Percentiles rank a stretch among this genome's conserved stretches.
Conservation (phyloP, 2,329 filamentous ascomycete species). For the Diatrype stigma region DNA sequence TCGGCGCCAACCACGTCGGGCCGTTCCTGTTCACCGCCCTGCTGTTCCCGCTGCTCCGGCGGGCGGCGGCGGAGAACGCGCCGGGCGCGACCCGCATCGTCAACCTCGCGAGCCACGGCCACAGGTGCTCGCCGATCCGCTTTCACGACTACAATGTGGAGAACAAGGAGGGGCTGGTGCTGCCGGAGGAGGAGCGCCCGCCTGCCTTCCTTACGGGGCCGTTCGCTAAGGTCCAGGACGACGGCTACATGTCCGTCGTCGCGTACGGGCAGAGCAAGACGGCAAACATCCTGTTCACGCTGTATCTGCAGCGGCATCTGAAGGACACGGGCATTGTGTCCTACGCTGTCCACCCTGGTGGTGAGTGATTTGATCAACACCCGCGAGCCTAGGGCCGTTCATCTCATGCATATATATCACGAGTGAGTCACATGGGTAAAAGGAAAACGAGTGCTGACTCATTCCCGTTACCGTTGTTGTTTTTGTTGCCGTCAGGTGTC, state of each 20-base stretch:
- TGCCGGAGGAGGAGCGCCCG: conserved; percentile 30
- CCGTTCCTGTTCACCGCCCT: conserved; percentile 35
- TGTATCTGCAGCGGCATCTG: conserved; percentile 34
- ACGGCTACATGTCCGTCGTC: conserved; percentile 33
- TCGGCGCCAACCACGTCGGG: conserved; percentile 35
- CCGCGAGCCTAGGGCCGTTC: too few species aligned
- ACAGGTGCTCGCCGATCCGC: conserved; percentile 36
- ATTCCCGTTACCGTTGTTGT: too few species aligned
- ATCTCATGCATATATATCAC: background rate
- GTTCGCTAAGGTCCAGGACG: conserved; percentile 25
- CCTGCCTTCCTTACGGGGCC: conserved; percentile 22
- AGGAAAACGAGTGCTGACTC: too few species aligned
- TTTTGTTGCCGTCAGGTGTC: conserved; percentile 29
- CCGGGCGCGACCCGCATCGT: conserved; percentile 33
- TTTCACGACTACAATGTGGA: conserved; percentile 43
- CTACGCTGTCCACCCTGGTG: conserved; percentile 40
- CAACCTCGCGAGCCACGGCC: conserved; percentile 38
- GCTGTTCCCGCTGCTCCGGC: conserved; percentile 32
- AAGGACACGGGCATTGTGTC: conserved; percentile 28
- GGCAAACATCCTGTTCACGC: conserved; percentile 43
- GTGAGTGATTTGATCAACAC: too few species aligned
- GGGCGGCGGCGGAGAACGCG: conserved; percentile 25
- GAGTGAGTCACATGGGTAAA: background rate
- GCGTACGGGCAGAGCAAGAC: conserved; percentile 51
- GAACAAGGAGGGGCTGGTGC: conserved; percentile 32